These are phyloP conservation scores for Arthrobotrys conoides DNA, from an alignment of 2,329 filamentous ascomycete genomes.

Conservation along the genomic window DNA sequence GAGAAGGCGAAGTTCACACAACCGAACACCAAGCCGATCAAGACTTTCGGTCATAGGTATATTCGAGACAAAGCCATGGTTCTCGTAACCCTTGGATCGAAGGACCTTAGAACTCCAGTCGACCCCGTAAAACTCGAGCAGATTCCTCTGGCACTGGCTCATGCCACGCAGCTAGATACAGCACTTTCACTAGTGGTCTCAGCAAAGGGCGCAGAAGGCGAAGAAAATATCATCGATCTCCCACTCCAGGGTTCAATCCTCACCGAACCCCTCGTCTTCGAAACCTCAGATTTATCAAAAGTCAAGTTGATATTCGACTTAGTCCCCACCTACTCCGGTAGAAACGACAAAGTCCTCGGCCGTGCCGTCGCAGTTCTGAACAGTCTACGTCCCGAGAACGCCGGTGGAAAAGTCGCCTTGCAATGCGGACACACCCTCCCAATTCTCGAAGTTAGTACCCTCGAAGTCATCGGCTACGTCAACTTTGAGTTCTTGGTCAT, in stretches of 20 bases:
- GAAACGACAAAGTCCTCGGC: slow-evolving; percentile 84
- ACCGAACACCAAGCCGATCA: slow-evolving; percentile 81
- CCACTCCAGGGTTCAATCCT: slow-evolving; percentile 94
- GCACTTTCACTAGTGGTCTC: slow-evolving; percentile 92
- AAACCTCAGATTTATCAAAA: slow-evolving; percentile 80
- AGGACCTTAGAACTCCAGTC: slow-evolving; percentile 88
- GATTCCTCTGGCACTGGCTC: slow-evolving; percentile 87
- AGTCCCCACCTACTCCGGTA: slow-evolving; percentile 91
- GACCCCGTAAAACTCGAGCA: slow-evolving; percentile 88
- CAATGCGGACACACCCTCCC: slow-evolving; percentile 94
- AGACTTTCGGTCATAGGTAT: slow-evolving; percentile 96
- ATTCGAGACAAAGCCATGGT: slow-evolving; percentile 86
- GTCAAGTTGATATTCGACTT: slow-evolving; percentile 95
- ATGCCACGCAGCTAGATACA: slow-evolving; percentile 93
- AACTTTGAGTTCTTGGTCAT: slow-evolving; percentile 98
- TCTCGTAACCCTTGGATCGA: slow-evolving; percentile 90
- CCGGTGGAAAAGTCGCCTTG: slow-evolving; percentile 87
- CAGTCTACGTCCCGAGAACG: slow-evolving; percentile 84
- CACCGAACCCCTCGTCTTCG: slow-evolving; percentile 93
- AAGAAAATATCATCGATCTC: slow-evolving; percentile 89
- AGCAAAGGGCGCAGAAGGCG: slow-evolving; percentile 85
- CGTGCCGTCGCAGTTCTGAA: slow-evolving; percentile 90
- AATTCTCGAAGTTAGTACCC: slow-evolving; percentile 81
- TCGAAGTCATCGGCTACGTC: slow-evolving; percentile 89
- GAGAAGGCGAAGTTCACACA: slow-evolving; percentile 66